Base-by-base conservation (phyloP, 1,139 yeast genomes). In the Kodamaea sp. region DNA sequence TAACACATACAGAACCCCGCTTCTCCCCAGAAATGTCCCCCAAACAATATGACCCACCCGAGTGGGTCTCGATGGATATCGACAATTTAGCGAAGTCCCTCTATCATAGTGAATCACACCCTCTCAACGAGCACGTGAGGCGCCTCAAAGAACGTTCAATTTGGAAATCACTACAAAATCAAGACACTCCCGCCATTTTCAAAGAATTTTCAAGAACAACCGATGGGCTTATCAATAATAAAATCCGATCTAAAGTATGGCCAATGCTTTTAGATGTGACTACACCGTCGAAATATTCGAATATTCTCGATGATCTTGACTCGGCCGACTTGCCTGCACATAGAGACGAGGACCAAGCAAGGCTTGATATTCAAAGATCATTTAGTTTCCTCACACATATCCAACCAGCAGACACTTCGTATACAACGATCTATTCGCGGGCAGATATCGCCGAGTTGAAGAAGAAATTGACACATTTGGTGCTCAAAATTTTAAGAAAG, bases 301-400 rank as follows among this genome's bases (percentile, higher is more conserved):
- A 46, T n/a, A 39, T 60, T 10, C 48, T 59, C 11, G 54, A 54
- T 11, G 57, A 55, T 28, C 50, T 62, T 34, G 49, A 55, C 27
- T 43, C 51, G 27, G 48, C 58, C 30, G 73, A 68, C 44, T 46
- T 65, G 30, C 67, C 69, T 1, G 64, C 65, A 1, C 92, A 85
- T 54, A 67, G 62, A 32, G 97, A 89, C 53, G 92, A 85, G 55
- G 77, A 74, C 11, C 98, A 92, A 60, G 89, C 89, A 1, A 60
- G 64, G 37, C 70, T 88, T 40, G 98, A 90, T 60, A 82, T 87
- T 6, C 76, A 78, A 24, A 63, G 97, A 31, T 79, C 95, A 8
- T 85, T 83, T 54, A 70, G 78, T 1, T 59, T 67, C 29, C 57
- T 65, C 27, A 54, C 57, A 26, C 72, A 67, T 35, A 51, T 60